Conservation (phyloP, 805 yeast species). For the Grigorovia humatica region DNA sequence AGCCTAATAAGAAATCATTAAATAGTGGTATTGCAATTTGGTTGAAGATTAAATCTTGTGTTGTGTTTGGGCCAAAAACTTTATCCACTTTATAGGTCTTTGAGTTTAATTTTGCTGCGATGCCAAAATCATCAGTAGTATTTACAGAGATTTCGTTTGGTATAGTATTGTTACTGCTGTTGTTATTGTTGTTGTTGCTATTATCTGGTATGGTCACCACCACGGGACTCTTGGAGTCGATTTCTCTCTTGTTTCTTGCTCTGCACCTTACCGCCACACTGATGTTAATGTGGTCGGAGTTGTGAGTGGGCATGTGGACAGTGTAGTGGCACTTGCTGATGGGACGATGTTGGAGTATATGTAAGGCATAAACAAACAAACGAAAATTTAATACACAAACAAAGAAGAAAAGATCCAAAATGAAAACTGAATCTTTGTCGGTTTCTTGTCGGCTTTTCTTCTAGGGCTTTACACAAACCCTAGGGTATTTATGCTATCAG, state of each 20-base stretch:
- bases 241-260: slow-evolving; percentile 49
- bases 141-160: slow-evolving; percentile 39
- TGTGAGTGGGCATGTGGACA: not conserved
- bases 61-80: slow-evolving; percentile 75
- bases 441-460: no score
- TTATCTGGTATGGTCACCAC: slow-evolving; percentile 44
- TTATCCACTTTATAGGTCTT: slow-evolving; percentile 67
- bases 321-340: not conserved
- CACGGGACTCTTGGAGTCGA: slow-evolving; percentile 47
- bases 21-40: slow-evolving; percentile 56
- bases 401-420: no score
- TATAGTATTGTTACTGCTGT: slow-evolving; percentile 7
- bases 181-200: slow-evolving; percentile 15
- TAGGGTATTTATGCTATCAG: no score
- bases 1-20: slow-evolving; percentile 61
- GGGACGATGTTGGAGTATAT: not conserved
- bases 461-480: no score
- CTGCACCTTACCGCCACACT: slow-evolving; percentile 57
- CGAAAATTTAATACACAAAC: no score
- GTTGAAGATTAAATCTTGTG: slow-evolving; percentile 56
- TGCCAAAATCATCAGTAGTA: slow-evolving; percentile 32
- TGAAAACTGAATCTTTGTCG: no score
- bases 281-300: slow-evolving; percentile 30
- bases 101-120: slow-evolving; percentile 32
- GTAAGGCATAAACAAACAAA: no score